Evolutionary conservation across 495 filamentous ascomycete species (phyloP), one percentile per base, ranked within the genome.

Genomic region (Daldinia vernicosa): DNA sequence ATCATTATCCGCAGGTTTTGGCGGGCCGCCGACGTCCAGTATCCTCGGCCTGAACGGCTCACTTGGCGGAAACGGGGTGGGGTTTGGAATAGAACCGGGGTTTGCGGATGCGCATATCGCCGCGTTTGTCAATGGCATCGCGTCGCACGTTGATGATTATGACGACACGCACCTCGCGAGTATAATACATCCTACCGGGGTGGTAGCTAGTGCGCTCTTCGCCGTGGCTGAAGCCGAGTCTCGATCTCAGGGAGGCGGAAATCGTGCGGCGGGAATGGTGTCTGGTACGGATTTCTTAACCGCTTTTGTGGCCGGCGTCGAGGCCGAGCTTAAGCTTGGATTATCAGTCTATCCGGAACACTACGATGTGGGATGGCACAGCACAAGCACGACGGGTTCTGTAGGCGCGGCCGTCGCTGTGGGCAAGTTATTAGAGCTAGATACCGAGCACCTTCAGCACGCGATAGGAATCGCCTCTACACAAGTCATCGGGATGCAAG

Each of bases 161-260:
- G 85, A 88, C 52, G 85, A 88, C 70, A 88, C 85, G 5, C 84
- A 87, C 67, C 78, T 87, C 0, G 84, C 84, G 35, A 87, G 82
- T 11, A 84, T 87, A 51, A 87, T 88, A 63, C 86, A 88, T 59
- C 85, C 84, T 0, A 79, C 84, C 0, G 84, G 86, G 0, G 81
- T 84, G 0, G 84, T 87, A 0, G 84, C 84, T 1, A 79, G 77
- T 47, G 86, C 86, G 1, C 70, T 87, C 0, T 71, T 88, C 9
- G 82, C 83, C 3, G 72, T 83, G 17, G 77, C 80, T 4, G 81
- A 85, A 53, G 40, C 57, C 0, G 37, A 30, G 43, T 71, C 66
- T 6, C 39, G 5, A 15, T 26, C n/a, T 19, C 40, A 12, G 17
- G 32, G 22, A 0, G 27, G n/a, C 70, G 79, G 72, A 64, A 78